Evolutionary conservation across 2,329 filamentous ascomycete genomes (phyloP).

Genomic region (Dactylellina haptotyla): DNA sequence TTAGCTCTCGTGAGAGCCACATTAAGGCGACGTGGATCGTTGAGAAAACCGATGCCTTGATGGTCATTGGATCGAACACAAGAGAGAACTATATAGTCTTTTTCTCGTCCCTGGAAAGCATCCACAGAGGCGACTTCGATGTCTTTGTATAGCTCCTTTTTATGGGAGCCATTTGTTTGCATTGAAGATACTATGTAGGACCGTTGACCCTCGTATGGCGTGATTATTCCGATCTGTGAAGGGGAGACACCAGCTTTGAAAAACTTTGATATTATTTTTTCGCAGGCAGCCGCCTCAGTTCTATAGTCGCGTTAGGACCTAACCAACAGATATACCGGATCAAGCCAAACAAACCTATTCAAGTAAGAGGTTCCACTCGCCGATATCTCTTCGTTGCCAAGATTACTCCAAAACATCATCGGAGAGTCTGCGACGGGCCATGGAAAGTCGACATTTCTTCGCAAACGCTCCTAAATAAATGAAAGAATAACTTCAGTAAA

Average conservation of each 20-base stretch:
- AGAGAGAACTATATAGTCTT: conserved; percentile 97
- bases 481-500: neutral
- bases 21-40: conserved; percentile 94
- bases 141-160: conserved; percentile 98
- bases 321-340: neutral
- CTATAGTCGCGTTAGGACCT: conserved; percentile 62
- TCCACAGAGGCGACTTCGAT: conserved; percentile 98
- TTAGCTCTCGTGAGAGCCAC: conserved; percentile 96
- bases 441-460: conserved; percentile 94
- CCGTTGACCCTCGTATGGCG: conserved; percentile 96
- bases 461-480: conserved; percentile 72
- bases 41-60: conserved; percentile 98
- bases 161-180: conserved; percentile 96
- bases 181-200: conserved; percentile 99
- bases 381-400: conserved; percentile 97
- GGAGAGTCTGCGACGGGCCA: conserved; percentile 94
- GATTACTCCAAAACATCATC: conserved; percentile 99
- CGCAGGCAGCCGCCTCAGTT: conserved; percentile 94
- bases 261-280: conserved; percentile 98
- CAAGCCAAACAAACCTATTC: conserved; percentile 66
- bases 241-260: conserved; percentile 99
- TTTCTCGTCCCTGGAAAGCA: conserved; percentile 98
- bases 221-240: conserved; percentile 94
- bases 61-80: conserved; percentile 99
- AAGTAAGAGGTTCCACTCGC: conserved; percentile 97